phyloP scores from a whole-genome alignment of 2,329 filamentous ascomycete species.

The Pseudopithomyces maydicus region DNA sequence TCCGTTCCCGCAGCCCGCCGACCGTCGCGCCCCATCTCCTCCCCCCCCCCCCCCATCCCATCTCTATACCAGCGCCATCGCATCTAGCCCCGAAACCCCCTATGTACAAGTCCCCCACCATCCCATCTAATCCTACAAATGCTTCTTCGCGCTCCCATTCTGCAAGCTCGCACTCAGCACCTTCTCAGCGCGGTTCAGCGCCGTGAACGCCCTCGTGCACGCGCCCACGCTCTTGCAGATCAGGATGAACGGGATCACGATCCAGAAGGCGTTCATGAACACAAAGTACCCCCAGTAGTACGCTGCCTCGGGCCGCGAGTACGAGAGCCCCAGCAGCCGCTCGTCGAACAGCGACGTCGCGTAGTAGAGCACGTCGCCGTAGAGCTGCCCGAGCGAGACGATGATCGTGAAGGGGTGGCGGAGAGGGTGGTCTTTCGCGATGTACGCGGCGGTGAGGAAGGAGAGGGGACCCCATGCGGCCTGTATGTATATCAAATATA shows the following conservation, averaged over 20 bases:
- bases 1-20: too few species aligned
- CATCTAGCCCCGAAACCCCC: neutral
- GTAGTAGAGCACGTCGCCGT: constrained; percentile 69
- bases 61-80: neutral
- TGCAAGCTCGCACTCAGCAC: constrained; percentile 31
- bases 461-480: constrained; percentile 66
- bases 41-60: too few species aligned
- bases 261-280: constrained; percentile 70
- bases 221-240: constrained; percentile 42
- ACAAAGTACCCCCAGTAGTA: constrained; percentile 72
- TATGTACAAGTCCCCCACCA: too few species aligned
- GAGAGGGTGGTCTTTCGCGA: constrained; percentile 59
- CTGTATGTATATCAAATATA: constrained; percentile 41
- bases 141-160: constrained; percentile 39
- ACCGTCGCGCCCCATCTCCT: too few species aligned
- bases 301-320: constrained; percentile 65
- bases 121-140: constrained; percentile 21
- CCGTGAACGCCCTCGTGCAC: constrained; percentile 39
- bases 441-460: constrained; percentile 60
- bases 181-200: constrained; percentile 42
- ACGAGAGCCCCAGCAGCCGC: constrained; percentile 57
- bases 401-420: constrained; percentile 65
- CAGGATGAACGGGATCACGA: constrained; percentile 58
- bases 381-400: constrained; percentile 67
- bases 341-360: constrained; percentile 67